Base-by-base conservation (phyloP, 495 filamentous ascomycete genomes). In the Jackrogersella minutella region DNA sequence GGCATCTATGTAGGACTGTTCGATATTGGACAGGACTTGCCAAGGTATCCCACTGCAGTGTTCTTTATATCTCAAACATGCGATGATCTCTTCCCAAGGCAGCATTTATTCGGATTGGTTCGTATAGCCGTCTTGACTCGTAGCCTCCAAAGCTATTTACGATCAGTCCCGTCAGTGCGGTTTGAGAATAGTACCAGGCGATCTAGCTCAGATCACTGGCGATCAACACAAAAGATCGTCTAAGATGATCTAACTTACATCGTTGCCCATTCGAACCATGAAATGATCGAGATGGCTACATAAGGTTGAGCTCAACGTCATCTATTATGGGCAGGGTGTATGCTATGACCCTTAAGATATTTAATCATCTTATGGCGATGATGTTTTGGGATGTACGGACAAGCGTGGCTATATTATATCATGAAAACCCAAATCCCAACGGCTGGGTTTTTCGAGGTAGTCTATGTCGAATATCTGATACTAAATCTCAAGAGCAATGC, bases 221-320 rank as follows among this genome's bases (percentile, higher is more conserved):
- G 65, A 68, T 68, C 65, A 54, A 50, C 64, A 40, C 22, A 50
- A 13, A 1, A 34, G 65, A 68, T 68, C 59, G 22, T 31, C 30
- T 41, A 26, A 50, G 62, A 36, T 56, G 62, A 70, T 73, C 66
- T 43, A n/a, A 49, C 16, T 69, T 53, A 37, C 36, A 63, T 63
- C 66, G 47, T 39, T 40, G 54, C 44, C 70, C 58, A 52, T 57
- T 70, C 44, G 58, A 70, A 62, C 46, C 17, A 33, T 57, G 58
- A 51, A 53, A 64, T 64, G 49, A 37, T 58, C 49, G 30, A 55
- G 26, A 26, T 26, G 21, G 61, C 47, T 49, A 37, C n/a, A 17
- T 30, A 61, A 37, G 52, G 31, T 63, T 53, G 11, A 33, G 37
- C 54, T 55, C 41, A 28, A 62, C 31, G 43, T 43, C 60, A 56